phyloP scores from a whole-genome alignment of 2,329 filamentous ascomycete genomes.

The Dryadomyces sulphureus region DNA sequence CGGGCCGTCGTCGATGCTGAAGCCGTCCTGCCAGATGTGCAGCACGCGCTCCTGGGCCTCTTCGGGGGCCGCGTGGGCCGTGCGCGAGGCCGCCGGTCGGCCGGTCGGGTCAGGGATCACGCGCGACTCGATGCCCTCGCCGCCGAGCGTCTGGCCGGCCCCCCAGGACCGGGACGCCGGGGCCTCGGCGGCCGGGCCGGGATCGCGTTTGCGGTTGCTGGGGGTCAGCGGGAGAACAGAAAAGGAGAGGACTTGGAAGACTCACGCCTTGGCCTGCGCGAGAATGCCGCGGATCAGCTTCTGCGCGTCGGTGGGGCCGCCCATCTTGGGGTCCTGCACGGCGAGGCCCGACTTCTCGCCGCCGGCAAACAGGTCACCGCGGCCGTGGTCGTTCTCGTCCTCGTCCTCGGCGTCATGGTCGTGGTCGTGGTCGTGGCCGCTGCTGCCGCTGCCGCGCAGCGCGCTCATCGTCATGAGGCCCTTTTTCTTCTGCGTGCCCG shows the following conservation, averaged over 20 bases:
- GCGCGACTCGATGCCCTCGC: constrained; percentile 59
- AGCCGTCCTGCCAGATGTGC: constrained; percentile 72
- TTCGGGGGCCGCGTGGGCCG: constrained; percentile 18
- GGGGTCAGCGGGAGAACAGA: constrained; percentile 8
- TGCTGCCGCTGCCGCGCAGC: constrained; percentile 28
- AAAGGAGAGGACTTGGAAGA: constrained; percentile 5
- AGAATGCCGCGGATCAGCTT: constrained; percentile 49
- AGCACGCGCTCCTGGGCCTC: constrained; percentile 52
- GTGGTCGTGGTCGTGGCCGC: constrained; percentile 38
- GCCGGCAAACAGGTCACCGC: constrained; percentile 63
- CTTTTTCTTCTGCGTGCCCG: constrained; percentile 35
- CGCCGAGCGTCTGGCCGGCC: constrained; percentile 60
- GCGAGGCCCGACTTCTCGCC: constrained; percentile 70
- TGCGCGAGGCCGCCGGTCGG: constrained; percentile 14
- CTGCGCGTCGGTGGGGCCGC: constrained; percentile 27
- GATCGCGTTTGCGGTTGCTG: not conserved
- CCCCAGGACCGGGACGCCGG: constrained; percentile 47
- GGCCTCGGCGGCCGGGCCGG: constrained; percentile 22
- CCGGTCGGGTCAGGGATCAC: constrained; percentile 46
- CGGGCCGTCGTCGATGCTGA: constrained; percentile 71
- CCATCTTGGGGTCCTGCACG: constrained; percentile 41
- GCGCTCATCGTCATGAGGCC: constrained; percentile 48
- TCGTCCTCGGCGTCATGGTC: constrained; percentile 44
- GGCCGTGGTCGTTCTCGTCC: constrained; percentile 41
- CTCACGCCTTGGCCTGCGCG: constrained; percentile 47